Base-by-base conservation (phyloP, 495 filamentous ascomycete genomes). In the Neurospora sp. region DNA sequence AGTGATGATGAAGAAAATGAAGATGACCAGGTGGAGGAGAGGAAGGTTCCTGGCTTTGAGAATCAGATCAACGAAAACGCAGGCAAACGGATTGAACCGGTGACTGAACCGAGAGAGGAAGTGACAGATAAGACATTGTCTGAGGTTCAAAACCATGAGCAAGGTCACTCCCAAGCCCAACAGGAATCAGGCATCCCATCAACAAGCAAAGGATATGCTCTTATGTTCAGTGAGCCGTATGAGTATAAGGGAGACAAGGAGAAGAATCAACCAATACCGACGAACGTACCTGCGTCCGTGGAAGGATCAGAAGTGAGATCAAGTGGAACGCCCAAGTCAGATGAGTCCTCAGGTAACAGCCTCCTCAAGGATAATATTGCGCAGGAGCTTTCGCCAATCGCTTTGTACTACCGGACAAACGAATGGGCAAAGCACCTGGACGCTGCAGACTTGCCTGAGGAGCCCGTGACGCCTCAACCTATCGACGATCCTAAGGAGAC, bases 361-460 rank as follows among this genome's bases (percentile, higher is more conserved):
- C 78, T 87, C 10, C 83, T 82, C 7, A 85, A 82, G 71, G 83
- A 83, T 3, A 83, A 84, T 39, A 81, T 90, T 4, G 89, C 89
- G 3, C 75, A 81, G 3, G 84, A 83, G 22, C 69, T 90, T n/a
- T 94, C 94, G 1, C 90, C 85, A 70, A 85, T 97, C 12, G 89
- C 93, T 1, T 84, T 92, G 77, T 92, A 90, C 0, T 98, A 96
- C 76, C 89, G 95, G 68, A 98, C 94, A 6, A 97, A 97, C 75
- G 94, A 98, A 82, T 98, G 95, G 95, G 94, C 94, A 1, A 97
- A 97, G 77, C 93, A 97, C 80, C 82, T 97, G 22, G 88, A 89
- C 39, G 81, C 86, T 53, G 95, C 95, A 5, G 95, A 97, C 20
- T 82, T 81, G 4, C 94, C 93, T 8, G 53, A 65, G 35, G 90